Percentiles rank a stretch among this genome's conserved stretches.
These are phyloP conservation scores for Ilex paraguariensis DNA, from an alignment of 305 asterid species.

Conservation along the genomic window DNA sequence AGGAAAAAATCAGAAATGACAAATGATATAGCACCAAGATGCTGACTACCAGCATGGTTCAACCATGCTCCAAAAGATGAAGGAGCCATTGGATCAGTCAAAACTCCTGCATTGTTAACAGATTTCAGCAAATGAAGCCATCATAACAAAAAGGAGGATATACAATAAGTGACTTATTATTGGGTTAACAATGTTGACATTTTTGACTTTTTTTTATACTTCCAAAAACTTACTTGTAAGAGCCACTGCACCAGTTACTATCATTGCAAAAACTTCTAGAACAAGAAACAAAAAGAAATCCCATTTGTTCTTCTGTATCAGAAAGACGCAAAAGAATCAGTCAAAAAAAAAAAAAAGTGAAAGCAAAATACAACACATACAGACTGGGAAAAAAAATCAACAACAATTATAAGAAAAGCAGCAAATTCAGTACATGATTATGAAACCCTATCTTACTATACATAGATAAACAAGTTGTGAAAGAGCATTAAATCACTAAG, in stretches of 20 bases:
- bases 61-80: slow-evolving; percentile 80
- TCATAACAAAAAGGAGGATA: neutral
- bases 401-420: neutral
- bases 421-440: neutral
- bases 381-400: neutral
- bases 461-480: no score
- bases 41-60: slow-evolving; percentile 71
- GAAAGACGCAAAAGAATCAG: slow-evolving; percentile 9
- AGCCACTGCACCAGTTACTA: slow-evolving; percentile 73
- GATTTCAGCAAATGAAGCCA: slow-evolving; percentile 6
- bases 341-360: slow-evolving; percentile 10
- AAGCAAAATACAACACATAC: neutral
- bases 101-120: slow-evolving; percentile 57
- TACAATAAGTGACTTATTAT: no score
- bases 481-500: no score
- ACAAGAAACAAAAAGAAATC: slow-evolving; percentile 86
- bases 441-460: neutral
- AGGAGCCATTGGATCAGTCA: slow-evolving; percentile 91
- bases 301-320: slow-evolving; percentile 93
- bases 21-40: slow-evolving; percentile 71
- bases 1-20: slow-evolving; percentile 63
- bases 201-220: no score
- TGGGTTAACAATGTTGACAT: slow-evolving; percentile 1
- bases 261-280: slow-evolving; percentile 85
- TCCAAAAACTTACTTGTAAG: slow-evolving; percentile 54